phyloP scores from a whole-genome alignment of 164 flowering plant species.

The Stephania cephalantha region DNA sequence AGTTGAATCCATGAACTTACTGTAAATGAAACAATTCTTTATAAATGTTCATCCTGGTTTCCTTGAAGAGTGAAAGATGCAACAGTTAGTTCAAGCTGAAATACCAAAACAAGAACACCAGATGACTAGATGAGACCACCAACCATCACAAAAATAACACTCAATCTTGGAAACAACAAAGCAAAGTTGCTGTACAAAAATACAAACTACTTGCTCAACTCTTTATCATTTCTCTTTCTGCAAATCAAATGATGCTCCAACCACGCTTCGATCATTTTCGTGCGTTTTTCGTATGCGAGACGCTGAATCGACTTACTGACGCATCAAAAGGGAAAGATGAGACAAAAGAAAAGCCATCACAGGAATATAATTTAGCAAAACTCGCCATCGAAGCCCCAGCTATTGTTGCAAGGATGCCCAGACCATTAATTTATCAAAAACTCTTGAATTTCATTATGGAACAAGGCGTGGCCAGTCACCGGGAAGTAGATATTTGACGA shows the following conservation, averaged over 20 bases:
- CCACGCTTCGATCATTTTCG: neutral
- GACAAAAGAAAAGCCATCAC: neutral
- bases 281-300: neutral
- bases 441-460: neutral
- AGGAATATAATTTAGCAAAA: slow-evolving; percentile 2
- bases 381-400: neutral
- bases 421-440: neutral
- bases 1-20: too few species aligned
- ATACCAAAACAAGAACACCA: neutral
- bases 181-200: slow-evolving; percentile 32
- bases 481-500: neutral
- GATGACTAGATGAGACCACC: neutral
- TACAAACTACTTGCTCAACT: slow-evolving; percentile 23
- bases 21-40: too few species aligned
- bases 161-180: neutral
- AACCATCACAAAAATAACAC: neutral
- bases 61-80: too few species aligned
- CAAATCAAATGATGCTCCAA: neutral
- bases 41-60: too few species aligned
- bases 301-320: neutral
- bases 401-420: neutral
- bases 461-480: neutral
- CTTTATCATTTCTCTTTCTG: neutral
- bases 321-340: neutral
- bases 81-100: neutral